Base-by-base conservation (phyloP, 768 basidiomycete species). In the Inosperma sp. region DNA sequence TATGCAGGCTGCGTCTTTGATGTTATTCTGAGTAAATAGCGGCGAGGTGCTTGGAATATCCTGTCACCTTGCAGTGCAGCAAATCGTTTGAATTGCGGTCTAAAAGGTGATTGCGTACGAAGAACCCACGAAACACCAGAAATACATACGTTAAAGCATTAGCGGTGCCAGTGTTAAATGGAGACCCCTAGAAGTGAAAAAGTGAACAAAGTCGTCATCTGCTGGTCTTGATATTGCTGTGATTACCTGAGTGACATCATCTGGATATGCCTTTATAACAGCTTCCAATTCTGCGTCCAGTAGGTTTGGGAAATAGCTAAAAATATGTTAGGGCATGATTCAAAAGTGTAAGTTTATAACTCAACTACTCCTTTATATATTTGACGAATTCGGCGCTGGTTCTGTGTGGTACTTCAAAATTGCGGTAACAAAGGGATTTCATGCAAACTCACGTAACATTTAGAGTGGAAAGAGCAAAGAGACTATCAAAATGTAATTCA, bases 11-110 rank as follows among this genome's bases (percentile, higher is more conserved):
- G n/a, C n/a, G n/a, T n/a, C n/a, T n/a, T n/a, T n/a, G n/a, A n/a
- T n/a, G 62, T 61, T 3, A 59, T 48, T 16, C 65, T 34, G 17
- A 73, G 54, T 53, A 71, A 64, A 55, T 65, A 70, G 21, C 72
- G 63, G 4, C 71, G 66, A 19, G 64, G 65, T 6, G 62, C 66
- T 33, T 70, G 64, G 59, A 71, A 72, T 12, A 59, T 40, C 6
- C 64, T 35, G 49, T 76, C 73, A 0, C 73, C 72, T 44, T 67
- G 67, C 14, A 73, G 52, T 0, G 72, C 68, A 3, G 72, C 65
- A 6, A 73, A 53, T 2, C 75, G 68, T 49, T 74, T 74, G 61
- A 63, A 73, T 55, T 75, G 49, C 3, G 73, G 72, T 3, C 71
- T 71, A 42, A 27, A 31, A 36, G 12, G 22, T 36, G 16, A 26